A percentile compares a stretch with the other conserved stretches of the same genome.
Evolutionary conservation across 805 yeast genomes (phyloP).

Genomic region (Myxozyma mucilagina): DNA sequence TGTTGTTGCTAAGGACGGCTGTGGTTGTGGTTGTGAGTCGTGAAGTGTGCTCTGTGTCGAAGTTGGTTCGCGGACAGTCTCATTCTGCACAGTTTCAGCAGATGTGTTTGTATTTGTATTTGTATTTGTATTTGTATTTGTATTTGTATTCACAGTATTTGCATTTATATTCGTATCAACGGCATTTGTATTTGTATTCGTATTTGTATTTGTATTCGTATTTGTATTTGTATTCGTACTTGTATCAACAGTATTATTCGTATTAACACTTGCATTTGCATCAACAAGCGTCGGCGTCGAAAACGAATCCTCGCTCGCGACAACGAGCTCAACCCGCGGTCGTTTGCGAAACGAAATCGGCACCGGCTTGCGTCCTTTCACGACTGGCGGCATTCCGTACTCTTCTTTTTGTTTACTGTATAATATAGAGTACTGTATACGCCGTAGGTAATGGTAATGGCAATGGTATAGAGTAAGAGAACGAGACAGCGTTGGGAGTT

Average conservation of each 20-base stretch:
- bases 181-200: background rate
- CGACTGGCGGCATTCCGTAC: background rate
- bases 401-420: background rate
- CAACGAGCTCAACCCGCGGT: conserved; percentile 3
- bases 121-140: background rate
- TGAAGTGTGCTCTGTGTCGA: no score
- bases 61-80: no score
- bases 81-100: no score
- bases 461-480: no score
- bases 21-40: no score
- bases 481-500: background rate
- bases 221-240: no score
- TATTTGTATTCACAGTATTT: background rate
- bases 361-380: background rate
- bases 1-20: no score
- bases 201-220: no score
- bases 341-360: background rate
- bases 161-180: background rate
- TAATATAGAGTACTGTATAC: background rate
- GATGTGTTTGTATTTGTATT: background rate
- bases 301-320: background rate
- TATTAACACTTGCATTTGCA: background rate
- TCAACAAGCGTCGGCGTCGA: background rate
- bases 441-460: no score
- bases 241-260: background rate